These are phyloP conservation scores for Drosera spatulata DNA, from an alignment of 179 eudicot genomes.

Conservation along the genomic window DNA sequence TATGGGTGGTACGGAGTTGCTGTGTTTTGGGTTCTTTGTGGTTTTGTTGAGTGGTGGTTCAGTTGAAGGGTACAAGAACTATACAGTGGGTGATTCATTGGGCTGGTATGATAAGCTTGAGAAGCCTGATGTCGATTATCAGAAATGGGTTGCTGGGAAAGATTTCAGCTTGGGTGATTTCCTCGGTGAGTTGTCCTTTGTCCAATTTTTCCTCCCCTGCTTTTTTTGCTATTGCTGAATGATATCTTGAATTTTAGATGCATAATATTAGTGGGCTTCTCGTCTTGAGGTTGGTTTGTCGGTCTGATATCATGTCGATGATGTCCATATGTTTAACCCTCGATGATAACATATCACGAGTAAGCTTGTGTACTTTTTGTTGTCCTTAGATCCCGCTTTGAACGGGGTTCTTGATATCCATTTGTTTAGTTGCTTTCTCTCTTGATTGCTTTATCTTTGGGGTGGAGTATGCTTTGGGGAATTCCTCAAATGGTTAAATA, in stretches of 20 bases:
- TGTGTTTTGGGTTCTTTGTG: too few relatives aligned
- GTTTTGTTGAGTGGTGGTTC: neutral
- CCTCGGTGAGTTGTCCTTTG: conserved; percentile 44
- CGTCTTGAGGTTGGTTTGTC: neutral
- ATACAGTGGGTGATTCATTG: conserved; percentile 80
- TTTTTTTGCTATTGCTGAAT: neutral
- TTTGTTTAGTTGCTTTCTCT: too few relatives aligned
- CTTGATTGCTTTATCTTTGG: too few relatives aligned
- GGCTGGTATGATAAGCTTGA: conserved; percentile 72
- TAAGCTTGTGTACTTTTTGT: too few relatives aligned
- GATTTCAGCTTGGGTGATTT: conserved; percentile 74
- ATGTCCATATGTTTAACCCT: too few relatives aligned
- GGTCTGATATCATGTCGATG: neutral
- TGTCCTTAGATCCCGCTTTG: too few relatives aligned
- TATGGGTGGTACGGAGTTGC: too few relatives aligned
- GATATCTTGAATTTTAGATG: neutral
- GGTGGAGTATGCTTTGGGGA: neutral
- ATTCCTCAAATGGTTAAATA: neutral
- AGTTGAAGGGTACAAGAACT: conserved; percentile 60
- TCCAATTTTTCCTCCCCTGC: neutral
- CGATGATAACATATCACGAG: too few relatives aligned
- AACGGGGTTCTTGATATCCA: too few relatives aligned
- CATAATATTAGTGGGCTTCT: neutral
- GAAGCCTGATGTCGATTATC: conserved; percentile 51
- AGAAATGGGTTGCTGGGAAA: conserved; percentile 56